Evolutionary conservation across 2,329 filamentous ascomycete species (phyloP), one percentile per base, ranked within the genome.

Genomic region (Sclerotinia borealis): DNA sequence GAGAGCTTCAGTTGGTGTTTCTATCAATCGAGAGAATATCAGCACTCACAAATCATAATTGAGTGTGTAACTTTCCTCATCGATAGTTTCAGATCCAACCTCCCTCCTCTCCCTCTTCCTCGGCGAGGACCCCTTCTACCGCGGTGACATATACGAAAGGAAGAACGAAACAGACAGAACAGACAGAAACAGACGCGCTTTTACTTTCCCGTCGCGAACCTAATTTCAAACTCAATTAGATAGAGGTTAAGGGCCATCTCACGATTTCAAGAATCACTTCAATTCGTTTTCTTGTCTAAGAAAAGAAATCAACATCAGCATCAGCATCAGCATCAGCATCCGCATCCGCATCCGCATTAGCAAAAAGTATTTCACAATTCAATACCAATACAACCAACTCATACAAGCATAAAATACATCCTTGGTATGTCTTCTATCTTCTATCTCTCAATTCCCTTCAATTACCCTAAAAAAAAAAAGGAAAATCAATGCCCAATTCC

Each of bases 361-460:
- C 36, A 55, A 49, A 9, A 45, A 61, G 15, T 31, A 54, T 48
- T 47, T 47, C 31, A 31, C 25, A 17, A 19, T 19, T 37, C 41
- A 34, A 48, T 54, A 61, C 37, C 17, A 29, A 56, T 50, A 43
- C 41, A n/a, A 59, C 50, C 37, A 62, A 58, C n/a, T 13, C 43
- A 15, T 49, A 45, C 8, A 31, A 55, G 39, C 36, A 49, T 51
- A 47, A 56, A 49, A 59, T 56, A 60, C 51, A 52, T 47, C 34
- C 49, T 48, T 49, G 66, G 66, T 68, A 68, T 50, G 66, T 56
- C 52, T 61, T 61, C 48, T 52, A 29, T 41, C 63, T 55, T 60
- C 37, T 29, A 27, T 47, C 25, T 39, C 45, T 39, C 41, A 64
- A 61, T 45, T 52, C 29, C 58, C 50, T 49, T 64, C 25, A 27